These are phyloP conservation scores for Tripidium arundinaceum DNA, from an alignment of 202 grass and related monocot genomes.

Conservation along the genomic window DNA sequence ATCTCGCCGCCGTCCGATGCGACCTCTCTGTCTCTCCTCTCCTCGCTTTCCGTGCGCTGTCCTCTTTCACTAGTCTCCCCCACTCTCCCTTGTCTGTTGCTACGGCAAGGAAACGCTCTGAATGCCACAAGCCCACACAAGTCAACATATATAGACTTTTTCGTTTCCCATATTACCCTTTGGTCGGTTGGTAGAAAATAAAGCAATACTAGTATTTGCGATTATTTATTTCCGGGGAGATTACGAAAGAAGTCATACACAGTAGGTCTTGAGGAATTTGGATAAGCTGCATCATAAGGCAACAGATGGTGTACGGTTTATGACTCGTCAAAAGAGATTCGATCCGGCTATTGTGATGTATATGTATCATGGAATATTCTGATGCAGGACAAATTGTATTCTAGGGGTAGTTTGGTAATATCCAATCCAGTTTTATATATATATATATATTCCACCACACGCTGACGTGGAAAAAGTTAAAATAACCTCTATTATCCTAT, in stretches of 20 bases:
- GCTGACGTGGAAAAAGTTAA: conserved; percentile 30
- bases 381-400: background rate
- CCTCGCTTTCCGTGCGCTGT: conserved; percentile 36
- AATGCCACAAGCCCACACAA: conserved; percentile 3
- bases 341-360: background rate
- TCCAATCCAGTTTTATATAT: conserved; percentile 10
- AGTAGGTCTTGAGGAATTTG: background rate
- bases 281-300: background rate
- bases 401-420: background rate
- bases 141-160: conserved; percentile 40
- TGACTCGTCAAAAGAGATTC: background rate
- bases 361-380: background rate
- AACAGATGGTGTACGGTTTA: background rate
- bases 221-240: background rate
- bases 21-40: background rate
- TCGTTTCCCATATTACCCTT: conserved; percentile 37
- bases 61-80: background rate
- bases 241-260: background rate
- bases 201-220: background rate
- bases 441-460: background rate
- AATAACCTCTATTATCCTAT: background rate
- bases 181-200: conserved; percentile 30
- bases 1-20: conserved; percentile 43
- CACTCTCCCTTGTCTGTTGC: conserved; percentile 12
- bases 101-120: background rate